Base-by-base conservation (phyloP, 345 rosid genomes). In the Mercurialis annua region DNA sequence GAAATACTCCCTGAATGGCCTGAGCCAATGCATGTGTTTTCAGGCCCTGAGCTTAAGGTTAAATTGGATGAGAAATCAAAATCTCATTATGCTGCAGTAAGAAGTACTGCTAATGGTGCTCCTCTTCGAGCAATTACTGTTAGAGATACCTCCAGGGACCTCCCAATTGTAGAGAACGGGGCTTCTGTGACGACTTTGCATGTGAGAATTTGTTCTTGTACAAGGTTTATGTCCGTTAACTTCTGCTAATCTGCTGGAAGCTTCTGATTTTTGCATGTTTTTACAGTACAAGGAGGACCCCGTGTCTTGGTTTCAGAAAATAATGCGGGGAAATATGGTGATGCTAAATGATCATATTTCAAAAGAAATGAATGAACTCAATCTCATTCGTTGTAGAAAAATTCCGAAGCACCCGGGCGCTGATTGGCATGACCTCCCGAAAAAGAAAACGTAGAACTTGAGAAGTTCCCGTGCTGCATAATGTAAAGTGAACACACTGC, bases 1-100 rank as follows among this genome's bases (percentile, higher is more conserved):
- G 93, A 83, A 68, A 58, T 76, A 23, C 92, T 92, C 27, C 98
- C 98, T 3, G 96, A 92, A 68, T 92, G 98, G 97, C 98, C 98
- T 7, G 98, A 92, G 75, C 96, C 98, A 44, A 90, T 92, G 97
- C 91, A 90, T 64, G 97, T 92, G 44, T 92, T 92, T 71, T 69
- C 80, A 49, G 84, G 51, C 58, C 84, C 93, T 0, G 81, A 85
- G 77, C 68, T 90, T 67, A 92, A 84, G 63, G 69, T 90, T 61
- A 54, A 78, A 1, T 64, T 90, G 62, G 65, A 92, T 1, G 51
- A 44, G 42, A 80, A 84, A 57, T 53, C 69, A 46, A 80, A 84
- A 57, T 53, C 69, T 48, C 81, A 73, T 4, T 85, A 85, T 72
- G 87, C 96, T 73, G 97, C 96, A 49, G 93, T 74, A 62, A 79